These are phyloP conservation scores for Fonsecaea erecta DNA, from an alignment of 2,329 filamentous ascomycete genomes.

Conservation along the genomic window DNA sequence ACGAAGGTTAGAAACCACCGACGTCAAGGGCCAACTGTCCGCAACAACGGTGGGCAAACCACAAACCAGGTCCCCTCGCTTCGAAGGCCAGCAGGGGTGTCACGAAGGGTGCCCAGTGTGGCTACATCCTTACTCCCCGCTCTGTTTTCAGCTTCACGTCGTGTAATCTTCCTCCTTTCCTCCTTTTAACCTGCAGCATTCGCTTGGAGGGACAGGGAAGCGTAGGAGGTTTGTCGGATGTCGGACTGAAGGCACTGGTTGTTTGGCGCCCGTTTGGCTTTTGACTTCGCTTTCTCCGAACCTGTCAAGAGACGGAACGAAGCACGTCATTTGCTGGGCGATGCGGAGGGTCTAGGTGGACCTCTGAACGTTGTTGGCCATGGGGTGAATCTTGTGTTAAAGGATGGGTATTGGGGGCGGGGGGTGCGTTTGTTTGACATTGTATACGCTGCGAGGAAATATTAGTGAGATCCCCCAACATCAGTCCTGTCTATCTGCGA, in stretches of 20 bases:
- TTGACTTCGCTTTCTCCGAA: neutral
- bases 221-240: neutral
- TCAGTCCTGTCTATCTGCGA: neutral
- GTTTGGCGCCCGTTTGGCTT: constrained; percentile 1
- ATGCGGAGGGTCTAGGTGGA: neutral
- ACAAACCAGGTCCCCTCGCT: neutral
- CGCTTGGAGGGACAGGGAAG: neutral
- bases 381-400: neutral
- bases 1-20: neutral
- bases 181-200: neutral
- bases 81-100: neutral
- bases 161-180: neutral
- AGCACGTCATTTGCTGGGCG: neutral
- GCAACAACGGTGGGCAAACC: neutral
- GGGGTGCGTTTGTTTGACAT: too few species aligned
- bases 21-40: constrained; percentile 1
- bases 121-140: neutral
- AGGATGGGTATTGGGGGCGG: neutral
- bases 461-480: neutral
- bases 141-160: neutral
- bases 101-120: constrained; percentile 5
- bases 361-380: neutral
- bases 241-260: neutral
- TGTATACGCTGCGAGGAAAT: too few species aligned
- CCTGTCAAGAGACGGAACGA: neutral